phyloP scores from a whole-genome alignment of 169 alveolate species.

The Plasmodium gonderi region DNA sequence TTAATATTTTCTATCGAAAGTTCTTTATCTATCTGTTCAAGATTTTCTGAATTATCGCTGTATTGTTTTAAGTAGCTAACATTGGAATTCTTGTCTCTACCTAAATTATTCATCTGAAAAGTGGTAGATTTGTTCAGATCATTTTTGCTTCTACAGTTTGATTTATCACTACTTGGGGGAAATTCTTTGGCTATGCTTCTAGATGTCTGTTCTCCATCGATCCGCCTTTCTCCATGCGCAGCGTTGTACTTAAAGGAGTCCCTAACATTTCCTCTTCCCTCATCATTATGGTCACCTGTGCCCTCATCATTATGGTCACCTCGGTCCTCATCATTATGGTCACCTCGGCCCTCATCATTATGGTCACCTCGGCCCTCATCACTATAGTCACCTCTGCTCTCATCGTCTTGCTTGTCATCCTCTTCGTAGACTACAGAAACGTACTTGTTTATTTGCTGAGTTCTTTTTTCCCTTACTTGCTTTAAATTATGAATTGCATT shows the following conservation, averaged over 20 bases:
- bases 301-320: not conserved
- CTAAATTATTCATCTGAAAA: not conserved
- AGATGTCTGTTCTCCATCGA: no score
- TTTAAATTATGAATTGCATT: conserved; percentile 31
- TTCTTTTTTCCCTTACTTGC: conserved; percentile 3
- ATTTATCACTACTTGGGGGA: not conserved
- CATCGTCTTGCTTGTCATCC: not conserved
- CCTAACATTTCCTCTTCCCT: not conserved
- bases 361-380: not conserved
- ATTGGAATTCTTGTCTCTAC: not conserved
- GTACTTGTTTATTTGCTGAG: conserved; percentile 54
- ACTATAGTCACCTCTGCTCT: not conserved
- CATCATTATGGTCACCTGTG: not conserved
- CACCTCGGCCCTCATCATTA: not conserved
- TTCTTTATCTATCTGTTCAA: conserved; percentile 1
- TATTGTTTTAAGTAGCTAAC: not conserved
- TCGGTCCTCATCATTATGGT: not conserved
- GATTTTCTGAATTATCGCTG: not conserved
- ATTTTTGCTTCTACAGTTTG: not conserved
- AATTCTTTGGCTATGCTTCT: no score
- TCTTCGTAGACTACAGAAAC: conserved; percentile 60
- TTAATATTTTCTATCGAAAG: conserved; percentile 17
- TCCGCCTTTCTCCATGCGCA: no score
- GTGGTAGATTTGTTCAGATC: not conserved
- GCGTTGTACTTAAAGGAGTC: no score